phyloP scores from a whole-genome alignment of 371 early-diverging fungal genomes.

The Apophysomyces variabilis region DNA sequence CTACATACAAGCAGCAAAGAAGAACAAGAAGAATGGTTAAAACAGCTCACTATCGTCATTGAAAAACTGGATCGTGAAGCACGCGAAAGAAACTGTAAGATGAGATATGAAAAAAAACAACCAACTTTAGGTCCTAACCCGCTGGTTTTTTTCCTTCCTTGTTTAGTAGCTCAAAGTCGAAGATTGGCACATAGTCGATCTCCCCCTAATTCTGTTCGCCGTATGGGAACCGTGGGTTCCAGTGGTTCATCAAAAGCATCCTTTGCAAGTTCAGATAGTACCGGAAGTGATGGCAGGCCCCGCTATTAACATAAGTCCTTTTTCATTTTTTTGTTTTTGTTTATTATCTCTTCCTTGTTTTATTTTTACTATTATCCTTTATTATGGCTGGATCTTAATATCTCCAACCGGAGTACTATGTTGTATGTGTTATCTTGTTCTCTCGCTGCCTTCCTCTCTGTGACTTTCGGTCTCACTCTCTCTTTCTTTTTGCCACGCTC shows the following conservation, averaged over 20 bases:
- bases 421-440: too few species aligned
- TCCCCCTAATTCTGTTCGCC: not conserved
- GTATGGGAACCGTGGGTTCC: constrained; percentile 7
- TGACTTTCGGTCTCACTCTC: too few species aligned
- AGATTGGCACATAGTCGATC: constrained; percentile 20
- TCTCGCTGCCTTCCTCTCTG: too few species aligned
- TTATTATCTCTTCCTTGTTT: not conserved
- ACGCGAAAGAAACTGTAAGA: constrained; percentile 25
- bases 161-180: constrained; percentile 17
- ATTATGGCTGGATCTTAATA: not conserved
- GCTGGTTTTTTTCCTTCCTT: not conserved
- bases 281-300: constrained; percentile 5
- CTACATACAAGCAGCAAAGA: constrained; percentile 23
- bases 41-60: constrained; percentile 35
- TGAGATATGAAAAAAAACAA: not conserved
- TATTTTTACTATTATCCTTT: not conserved
- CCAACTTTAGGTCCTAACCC: not conserved
- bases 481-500: too few species aligned
- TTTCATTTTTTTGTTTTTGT: too few species aligned
- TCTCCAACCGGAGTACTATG: constrained; percentile 1
- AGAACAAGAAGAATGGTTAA: constrained; percentile 37
- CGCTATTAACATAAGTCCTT: not conserved
- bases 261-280: constrained; percentile 4
- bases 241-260: constrained; percentile 2
- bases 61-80: constrained; percentile 32